Evolutionary conservation across 2,329 filamentous ascomycete species (phyloP).

Genomic region (Septoria petroselini): DNA sequence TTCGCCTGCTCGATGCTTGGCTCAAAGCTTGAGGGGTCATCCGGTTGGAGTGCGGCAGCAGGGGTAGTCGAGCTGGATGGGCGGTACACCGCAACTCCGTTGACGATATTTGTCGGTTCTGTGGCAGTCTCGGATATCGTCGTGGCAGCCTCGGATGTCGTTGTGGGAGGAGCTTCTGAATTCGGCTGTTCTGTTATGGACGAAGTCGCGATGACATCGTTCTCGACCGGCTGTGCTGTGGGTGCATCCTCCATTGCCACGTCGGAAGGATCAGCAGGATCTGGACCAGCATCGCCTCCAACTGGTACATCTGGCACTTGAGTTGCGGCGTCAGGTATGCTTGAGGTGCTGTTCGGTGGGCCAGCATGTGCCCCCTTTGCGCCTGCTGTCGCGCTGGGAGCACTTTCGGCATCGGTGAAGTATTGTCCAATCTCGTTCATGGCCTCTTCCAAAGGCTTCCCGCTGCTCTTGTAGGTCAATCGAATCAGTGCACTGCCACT

Average conservation of each 20-base stretch:
- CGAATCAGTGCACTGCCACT: constrained; percentile 80
- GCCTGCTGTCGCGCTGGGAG: constrained; percentile 11
- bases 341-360: constrained; percentile 20
- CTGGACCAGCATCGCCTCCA: constrained; percentile 26
- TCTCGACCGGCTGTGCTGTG: constrained; percentile 23
- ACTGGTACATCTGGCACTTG: constrained; percentile 25
- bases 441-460: constrained; percentile 77
- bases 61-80: constrained; percentile 74
- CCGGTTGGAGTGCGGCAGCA: constrained; percentile 63
- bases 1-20: constrained; percentile 74
- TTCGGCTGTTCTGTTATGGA: constrained; percentile 22
- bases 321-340: constrained; percentile 27
- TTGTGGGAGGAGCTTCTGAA: constrained; percentile 11
- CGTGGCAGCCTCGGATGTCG: constrained; percentile 2
- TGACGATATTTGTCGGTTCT: constrained; percentile 25
- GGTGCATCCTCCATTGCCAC: constrained; percentile 27
- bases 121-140: background rate
- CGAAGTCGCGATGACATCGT: constrained; percentile 34
- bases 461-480: constrained; percentile 71
- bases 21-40: constrained; percentile 72
- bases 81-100: constrained; percentile 59
- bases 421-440: constrained; percentile 76
- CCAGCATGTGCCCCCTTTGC: constrained; percentile 32
- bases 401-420: constrained; percentile 55
- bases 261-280: constrained; percentile 32